Evolutionary conservation across 345 rosid species (phyloP).

Genomic region (Citrus sp.): DNA sequence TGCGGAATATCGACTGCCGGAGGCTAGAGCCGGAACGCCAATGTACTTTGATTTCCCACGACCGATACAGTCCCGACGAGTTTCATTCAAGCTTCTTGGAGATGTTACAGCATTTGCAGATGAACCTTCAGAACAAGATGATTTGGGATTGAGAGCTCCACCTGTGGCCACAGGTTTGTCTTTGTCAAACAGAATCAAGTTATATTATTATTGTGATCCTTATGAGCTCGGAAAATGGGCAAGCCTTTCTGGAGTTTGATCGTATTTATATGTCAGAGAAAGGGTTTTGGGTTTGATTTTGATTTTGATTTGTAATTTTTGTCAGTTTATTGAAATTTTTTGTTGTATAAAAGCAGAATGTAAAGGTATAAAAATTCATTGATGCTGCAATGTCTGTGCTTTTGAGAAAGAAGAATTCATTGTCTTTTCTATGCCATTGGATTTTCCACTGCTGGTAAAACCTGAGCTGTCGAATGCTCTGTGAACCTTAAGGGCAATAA

Average conservation of each 20-base stretch:
- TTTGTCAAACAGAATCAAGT: slow-evolving; percentile 61
- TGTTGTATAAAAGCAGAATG: not conserved
- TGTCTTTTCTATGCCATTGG: too few relatives aligned
- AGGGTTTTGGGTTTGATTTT: slow-evolving; percentile 3
- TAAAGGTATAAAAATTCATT: too few relatives aligned
- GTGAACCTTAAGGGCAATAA: too few relatives aligned
- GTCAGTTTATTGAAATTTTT: not conserved
- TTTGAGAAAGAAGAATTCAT: too few relatives aligned
- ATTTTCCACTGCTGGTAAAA: too few relatives aligned
- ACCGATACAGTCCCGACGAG: slow-evolving; percentile 42
- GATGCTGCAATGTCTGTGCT: too few relatives aligned
- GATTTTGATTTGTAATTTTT: slow-evolving; percentile 7
- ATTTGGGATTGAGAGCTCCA: slow-evolving; percentile 19
- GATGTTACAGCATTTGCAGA: slow-evolving; percentile 72
- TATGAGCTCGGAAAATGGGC: slow-evolving; percentile 90
- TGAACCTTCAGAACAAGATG: slow-evolving; percentile 75
- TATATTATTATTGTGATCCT: slow-evolving; percentile 73
- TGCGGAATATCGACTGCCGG: too few relatives aligned
- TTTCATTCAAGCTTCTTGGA: slow-evolving; percentile 66
- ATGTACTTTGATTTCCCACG: too few relatives aligned
- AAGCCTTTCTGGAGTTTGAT: slow-evolving; percentile 62
- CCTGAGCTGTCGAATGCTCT: too few relatives aligned
- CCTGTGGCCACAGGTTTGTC: slow-evolving; percentile 70
- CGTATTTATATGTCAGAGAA: not conserved
- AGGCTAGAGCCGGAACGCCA: too few relatives aligned